phyloP scores from a whole-genome alignment of 768 basidiomycete species.

The Trametes maxima region DNA sequence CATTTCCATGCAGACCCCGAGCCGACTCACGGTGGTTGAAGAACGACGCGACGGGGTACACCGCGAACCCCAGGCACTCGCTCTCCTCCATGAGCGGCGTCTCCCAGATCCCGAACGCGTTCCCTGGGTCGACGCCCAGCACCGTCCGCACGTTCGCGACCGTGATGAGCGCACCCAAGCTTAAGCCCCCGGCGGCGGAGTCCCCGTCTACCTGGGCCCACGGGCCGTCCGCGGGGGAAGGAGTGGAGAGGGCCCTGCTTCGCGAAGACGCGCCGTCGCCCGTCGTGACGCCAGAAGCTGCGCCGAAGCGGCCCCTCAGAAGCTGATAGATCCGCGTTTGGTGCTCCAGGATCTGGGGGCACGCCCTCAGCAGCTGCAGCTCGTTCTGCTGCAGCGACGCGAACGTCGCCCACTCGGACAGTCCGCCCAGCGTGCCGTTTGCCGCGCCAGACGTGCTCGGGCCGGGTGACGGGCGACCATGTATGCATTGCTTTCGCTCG shows the following conservation, averaged over 20 bases:
- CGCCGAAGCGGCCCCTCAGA: slow-evolving; percentile 34
- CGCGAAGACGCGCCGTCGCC: slow-evolving; percentile 7
- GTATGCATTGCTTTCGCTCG: slow-evolving; percentile 22
- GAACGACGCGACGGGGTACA: slow-evolving; percentile 62
- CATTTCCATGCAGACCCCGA: not conserved
- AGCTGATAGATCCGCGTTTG: slow-evolving; percentile 59
- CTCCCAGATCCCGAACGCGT: slow-evolving; percentile 73
- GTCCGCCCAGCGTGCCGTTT: slow-evolving; percentile 5
- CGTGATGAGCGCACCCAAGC: slow-evolving; percentile 35
- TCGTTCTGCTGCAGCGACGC: slow-evolving; percentile 63
- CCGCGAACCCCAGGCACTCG: slow-evolving; percentile 64
- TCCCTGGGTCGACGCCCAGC: slow-evolving; percentile 62
- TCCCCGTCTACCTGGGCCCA: not conserved
- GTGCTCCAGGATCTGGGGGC: slow-evolving; percentile 53
- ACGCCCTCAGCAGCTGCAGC: slow-evolving; percentile 44
- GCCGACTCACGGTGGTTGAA: slow-evolving; percentile 63
- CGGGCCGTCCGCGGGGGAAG: slow-evolving; percentile 10
- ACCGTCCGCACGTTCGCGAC: slow-evolving; percentile 52
- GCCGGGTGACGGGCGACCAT: not conserved
- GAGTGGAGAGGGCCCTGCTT: slow-evolving; percentile 11
- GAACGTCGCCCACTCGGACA: slow-evolving; percentile 48
- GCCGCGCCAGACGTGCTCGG: not conserved
- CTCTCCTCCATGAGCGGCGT: slow-evolving; percentile 43
- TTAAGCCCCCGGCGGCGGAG: not conserved
- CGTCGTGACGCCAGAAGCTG: not conserved